These are phyloP conservation scores for Bondarzewia mesenterica DNA, from an alignment of 1,284 basidiomycete genomes.

Conservation along the genomic window DNA sequence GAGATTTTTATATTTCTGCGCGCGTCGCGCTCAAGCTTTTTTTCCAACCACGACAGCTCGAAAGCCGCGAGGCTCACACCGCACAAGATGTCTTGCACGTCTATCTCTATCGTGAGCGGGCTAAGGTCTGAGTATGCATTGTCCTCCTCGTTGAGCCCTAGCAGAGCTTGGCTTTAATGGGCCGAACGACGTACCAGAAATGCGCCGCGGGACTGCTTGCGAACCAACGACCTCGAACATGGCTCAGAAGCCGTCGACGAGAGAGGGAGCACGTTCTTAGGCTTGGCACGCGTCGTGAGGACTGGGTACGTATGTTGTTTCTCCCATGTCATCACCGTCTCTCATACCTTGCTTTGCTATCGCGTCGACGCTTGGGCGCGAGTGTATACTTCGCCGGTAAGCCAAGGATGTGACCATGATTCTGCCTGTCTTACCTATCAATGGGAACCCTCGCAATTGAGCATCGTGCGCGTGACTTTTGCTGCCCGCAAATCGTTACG, in stretches of 20 bases:
- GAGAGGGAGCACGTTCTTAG: background rate
- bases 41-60: slow-evolving; percentile 12
- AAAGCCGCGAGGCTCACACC: slow-evolving; percentile 21
- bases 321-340: background rate
- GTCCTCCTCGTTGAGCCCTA: slow-evolving; percentile 13
- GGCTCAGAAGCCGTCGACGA: background rate
- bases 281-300: background rate
- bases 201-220: no score
- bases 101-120: slow-evolving; percentile 19
- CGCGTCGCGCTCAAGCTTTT: slow-evolving; percentile 21
- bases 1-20: background rate
- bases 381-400: no score
- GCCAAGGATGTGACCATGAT: no score
- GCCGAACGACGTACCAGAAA: slow-evolving; percentile 19
- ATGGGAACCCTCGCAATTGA: no score
- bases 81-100: slow-evolving; percentile 12
- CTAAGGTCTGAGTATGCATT: slow-evolving; percentile 23
- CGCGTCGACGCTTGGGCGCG: background rate
- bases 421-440: no score
- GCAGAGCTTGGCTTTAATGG: slow-evolving; percentile 6
- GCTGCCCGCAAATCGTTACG: no score
- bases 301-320: background rate
- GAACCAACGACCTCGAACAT: no score
- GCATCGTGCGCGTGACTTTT: no score
- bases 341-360: background rate